phyloP scores from a whole-genome alignment of 345 rosid species.

The Sapria himalayana region DNA sequence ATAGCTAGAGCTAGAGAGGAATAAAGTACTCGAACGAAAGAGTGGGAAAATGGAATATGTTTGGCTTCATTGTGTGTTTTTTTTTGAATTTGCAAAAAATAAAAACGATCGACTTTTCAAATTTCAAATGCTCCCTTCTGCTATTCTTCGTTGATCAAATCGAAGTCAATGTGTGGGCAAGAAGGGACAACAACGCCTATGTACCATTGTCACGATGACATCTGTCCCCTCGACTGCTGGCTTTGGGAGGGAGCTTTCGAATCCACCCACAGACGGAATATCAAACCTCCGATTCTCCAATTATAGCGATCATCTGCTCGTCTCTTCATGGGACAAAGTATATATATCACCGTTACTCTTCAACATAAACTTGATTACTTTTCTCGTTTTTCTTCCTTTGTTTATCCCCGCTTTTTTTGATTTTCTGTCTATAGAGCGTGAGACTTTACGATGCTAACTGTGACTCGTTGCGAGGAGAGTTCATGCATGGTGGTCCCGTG shows the following conservation, averaged over 20 bases:
- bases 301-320: constrained; percentile 81
- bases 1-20: too few species aligned
- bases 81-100: too few species aligned
- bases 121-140: too few species aligned
- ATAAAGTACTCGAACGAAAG: too few species aligned
- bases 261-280: constrained; percentile 83
- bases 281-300: constrained; percentile 89
- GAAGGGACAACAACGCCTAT: too few species aligned
- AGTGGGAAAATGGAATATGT: too few species aligned
- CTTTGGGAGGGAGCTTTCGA: constrained; percentile 58
- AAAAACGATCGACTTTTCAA: too few species aligned
- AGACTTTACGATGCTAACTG: constrained; percentile 67
- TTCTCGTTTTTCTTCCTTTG: not conserved
- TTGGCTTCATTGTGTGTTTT: too few species aligned
- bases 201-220: constrained; percentile 17
- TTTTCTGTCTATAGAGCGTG: constrained; percentile 37
- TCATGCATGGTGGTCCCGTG: constrained; percentile 76
- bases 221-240: constrained; percentile 30
- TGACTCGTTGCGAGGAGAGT: constrained; percentile 62
- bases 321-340: constrained; percentile 98
- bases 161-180: too few species aligned
- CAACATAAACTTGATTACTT: not conserved
- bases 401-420: too few species aligned
- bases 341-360: not conserved
- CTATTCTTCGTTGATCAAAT: too few species aligned